These are phyloP conservation scores for Solanum hybrid DNA, from an alignment of 305 asterid genomes.

Conservation along the genomic window DNA sequence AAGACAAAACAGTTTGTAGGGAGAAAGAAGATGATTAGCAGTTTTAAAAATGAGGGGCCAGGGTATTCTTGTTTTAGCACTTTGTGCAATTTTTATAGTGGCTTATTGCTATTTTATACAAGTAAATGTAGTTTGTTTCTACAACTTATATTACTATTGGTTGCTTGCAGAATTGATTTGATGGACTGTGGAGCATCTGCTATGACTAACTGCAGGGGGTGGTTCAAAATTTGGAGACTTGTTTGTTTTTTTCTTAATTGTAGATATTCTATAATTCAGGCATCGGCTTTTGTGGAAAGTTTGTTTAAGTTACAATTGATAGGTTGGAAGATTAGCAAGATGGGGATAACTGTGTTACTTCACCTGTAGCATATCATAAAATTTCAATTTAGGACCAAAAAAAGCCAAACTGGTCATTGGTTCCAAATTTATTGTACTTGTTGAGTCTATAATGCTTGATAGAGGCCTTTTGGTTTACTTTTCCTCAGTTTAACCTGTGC, in stretches of 20 bases:
- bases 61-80: neutral
- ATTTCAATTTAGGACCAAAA: neutral
- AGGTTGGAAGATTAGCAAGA: neutral
- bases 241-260: neutral
- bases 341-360: neutral
- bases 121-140: neutral
- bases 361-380: constrained; percentile 1
- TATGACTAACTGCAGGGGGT: constrained; percentile 1
- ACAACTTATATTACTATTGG: neutral
- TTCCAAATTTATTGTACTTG: neutral
- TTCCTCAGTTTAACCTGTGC: neutral
- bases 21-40: neutral
- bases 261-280: neutral
- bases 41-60: neutral
- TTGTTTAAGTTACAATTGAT: neutral
- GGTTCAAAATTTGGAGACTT: neutral
- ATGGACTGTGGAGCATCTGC: constrained; percentile 4
- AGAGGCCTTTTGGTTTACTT: neutral
- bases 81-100: neutral
- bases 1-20: neutral
- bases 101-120: neutral
- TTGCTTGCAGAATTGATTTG: neutral
- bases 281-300: neutral
- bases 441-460: neutral
- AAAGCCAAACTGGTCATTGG: neutral